A percentile compares a stretch with the other conserved stretches of the same genome.
phyloP scores from a whole-genome alignment of 2,329 filamentous ascomycete genomes.

The Aspergillaceae sp. region DNA sequence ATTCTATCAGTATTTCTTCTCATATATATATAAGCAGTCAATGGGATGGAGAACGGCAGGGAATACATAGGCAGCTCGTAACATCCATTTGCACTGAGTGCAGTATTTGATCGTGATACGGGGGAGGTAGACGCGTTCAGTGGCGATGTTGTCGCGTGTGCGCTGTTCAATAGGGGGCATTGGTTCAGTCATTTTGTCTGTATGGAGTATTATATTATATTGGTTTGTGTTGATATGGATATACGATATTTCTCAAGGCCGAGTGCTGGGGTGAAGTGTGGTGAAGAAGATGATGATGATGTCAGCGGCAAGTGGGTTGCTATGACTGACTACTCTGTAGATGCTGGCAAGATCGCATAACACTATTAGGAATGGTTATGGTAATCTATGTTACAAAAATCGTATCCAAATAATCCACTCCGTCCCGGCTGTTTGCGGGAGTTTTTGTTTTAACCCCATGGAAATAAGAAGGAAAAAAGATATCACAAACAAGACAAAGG shows the following conservation, averaged over 20 bases:
- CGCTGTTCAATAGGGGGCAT: conserved; percentile 8
- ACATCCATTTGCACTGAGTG: conserved; percentile 89
- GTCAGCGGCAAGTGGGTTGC: conserved; percentile 14
- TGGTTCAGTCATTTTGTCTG: conserved; percentile 10
- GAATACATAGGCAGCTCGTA: conserved; percentile 73
- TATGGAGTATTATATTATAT: neutral
- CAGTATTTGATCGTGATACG: conserved; percentile 84
- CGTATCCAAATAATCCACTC: conserved; percentile 6
- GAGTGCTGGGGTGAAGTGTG: conserved; percentile 2
- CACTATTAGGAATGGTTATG: neutral
- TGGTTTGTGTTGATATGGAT: neutral
- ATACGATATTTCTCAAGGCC: neutral
- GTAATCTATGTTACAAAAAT: conserved; percentile 27
- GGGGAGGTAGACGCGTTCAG: conserved; percentile 43
- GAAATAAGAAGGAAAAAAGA: neutral
- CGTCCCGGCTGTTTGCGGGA: neutral
- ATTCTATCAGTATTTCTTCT: neutral
- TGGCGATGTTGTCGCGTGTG: conserved; percentile 1
- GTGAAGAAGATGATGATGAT: conserved; percentile 14
- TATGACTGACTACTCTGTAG: neutral
- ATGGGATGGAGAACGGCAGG: neutral
- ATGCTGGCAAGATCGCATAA: neutral
- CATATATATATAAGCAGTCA: conserved; percentile 1
- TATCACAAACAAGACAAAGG: neutral
- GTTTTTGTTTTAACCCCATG: neutral